Conservation (phyloP, 75 land plant genomes). For the Selaginella tamariscina region DNA sequence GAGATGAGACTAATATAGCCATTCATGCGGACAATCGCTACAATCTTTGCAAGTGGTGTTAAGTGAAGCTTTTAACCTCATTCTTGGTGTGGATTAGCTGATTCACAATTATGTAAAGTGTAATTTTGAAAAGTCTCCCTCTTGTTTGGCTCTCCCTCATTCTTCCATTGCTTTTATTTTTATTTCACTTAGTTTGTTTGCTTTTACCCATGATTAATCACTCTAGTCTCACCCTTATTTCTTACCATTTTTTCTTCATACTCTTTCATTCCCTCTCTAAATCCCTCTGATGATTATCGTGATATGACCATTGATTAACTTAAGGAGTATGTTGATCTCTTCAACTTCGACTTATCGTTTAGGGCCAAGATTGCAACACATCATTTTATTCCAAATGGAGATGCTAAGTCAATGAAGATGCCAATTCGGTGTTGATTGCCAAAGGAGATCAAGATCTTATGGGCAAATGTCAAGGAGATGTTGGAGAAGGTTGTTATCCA, state of each 20-base stretch:
- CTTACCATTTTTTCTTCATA: neutral
- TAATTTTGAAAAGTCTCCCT: neutral
- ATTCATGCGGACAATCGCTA: neutral
- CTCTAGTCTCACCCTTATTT: neutral
- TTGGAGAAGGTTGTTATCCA: neutral
- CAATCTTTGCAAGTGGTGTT: neutral
- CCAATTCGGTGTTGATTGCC: neutral
- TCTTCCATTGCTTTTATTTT: neutral
- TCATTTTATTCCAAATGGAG: neutral
- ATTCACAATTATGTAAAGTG: neutral
- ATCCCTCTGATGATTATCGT: neutral
- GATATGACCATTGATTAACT: neutral
- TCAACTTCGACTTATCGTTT: neutral
- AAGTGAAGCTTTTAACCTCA: neutral
- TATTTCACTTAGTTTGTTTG: neutral
- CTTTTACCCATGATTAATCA: neutral
- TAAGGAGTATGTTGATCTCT: neutral
- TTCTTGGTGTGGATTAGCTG: neutral
- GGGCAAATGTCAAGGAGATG: neutral
- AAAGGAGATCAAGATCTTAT: neutral
- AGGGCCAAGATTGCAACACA: neutral
- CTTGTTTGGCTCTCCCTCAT: neutral
- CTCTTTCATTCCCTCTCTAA: neutral
- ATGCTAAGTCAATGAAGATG: neutral
- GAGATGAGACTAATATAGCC: neutral